phyloP scores from a whole-genome alignment of 192 early-diverging fungal species.

The Phycomyces blakesleeanus region DNA sequence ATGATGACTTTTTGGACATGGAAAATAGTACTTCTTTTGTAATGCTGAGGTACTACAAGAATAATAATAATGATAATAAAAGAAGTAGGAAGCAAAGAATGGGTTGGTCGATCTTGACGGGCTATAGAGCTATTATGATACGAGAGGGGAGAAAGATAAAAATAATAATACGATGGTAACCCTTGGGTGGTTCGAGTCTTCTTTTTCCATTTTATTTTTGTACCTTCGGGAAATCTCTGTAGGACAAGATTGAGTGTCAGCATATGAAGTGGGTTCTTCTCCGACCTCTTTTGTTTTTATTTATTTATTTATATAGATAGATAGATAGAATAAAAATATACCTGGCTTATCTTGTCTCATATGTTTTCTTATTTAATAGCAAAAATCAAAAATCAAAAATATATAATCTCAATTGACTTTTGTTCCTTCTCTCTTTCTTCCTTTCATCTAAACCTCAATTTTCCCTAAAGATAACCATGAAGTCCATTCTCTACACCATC shows the following conservation, averaged over 20 bases:
- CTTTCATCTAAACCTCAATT: neutral
- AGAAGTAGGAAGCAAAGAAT: no score
- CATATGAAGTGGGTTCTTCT: neutral
- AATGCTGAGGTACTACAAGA: no score
- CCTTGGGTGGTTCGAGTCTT: neutral
- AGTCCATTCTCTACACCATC: slow-evolving; percentile 22
- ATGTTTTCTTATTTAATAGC: neutral
- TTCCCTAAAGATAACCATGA: slow-evolving; percentile 6
- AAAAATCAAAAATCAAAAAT: no score
- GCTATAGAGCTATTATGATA: no score
- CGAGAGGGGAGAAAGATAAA: no score
- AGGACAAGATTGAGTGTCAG: neutral
- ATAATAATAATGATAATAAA: no score
- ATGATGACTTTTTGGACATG: no score
- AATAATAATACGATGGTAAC: neutral
- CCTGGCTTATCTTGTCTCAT: neutral
- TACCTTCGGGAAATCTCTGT: neutral
- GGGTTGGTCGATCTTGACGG: no score
- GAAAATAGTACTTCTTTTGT: no score
- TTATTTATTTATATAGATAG: no score
- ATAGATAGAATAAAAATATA: neutral
- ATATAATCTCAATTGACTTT: neutral
- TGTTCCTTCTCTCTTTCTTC: neutral
- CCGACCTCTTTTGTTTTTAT: no score
- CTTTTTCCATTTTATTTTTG: no score